Percentiles rank a stretch among this genome's conserved stretches.
These are phyloP conservation scores for Neonectria coccinea DNA, from an alignment of 2,329 filamentous ascomycete species.

Conservation along the genomic window DNA sequence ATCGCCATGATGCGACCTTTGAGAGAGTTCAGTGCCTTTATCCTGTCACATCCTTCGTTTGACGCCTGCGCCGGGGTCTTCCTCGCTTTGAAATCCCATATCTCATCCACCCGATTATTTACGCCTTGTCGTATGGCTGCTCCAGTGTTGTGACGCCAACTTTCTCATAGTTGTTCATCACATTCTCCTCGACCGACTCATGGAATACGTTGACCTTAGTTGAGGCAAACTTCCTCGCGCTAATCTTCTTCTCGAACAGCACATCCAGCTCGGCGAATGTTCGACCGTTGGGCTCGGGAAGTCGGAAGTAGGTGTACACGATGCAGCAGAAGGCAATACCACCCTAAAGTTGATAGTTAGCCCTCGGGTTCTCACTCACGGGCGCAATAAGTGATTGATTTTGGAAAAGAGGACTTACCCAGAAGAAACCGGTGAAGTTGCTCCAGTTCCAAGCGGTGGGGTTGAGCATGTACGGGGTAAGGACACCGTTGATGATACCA, in stretches of 20 bases:
- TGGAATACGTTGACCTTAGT: slow-evolving; percentile 69
- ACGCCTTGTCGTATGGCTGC: slow-evolving; percentile 32
- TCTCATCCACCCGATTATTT: slow-evolving; percentile 26
- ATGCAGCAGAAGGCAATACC: slow-evolving; percentile 84
- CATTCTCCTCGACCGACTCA: slow-evolving; percentile 60
- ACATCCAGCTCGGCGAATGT: slow-evolving; percentile 89
- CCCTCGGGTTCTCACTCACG: slow-evolving; percentile 7
- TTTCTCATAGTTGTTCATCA: slow-evolving; percentile 63
- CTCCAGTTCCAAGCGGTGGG: slow-evolving; percentile 88
- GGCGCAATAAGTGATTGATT: neutral
- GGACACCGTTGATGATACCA: slow-evolving; percentile 81
- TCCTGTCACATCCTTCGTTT: slow-evolving; percentile 20
- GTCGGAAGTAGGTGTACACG: slow-evolving; percentile 71
- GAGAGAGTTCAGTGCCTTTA: slow-evolving; percentile 17
- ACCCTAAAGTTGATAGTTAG: slow-evolving; percentile 56
- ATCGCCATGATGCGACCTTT: slow-evolving; percentile 39
- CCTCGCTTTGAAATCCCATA: slow-evolving; percentile 5
- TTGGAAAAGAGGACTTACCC: slow-evolving; percentile 60
- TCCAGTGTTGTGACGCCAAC: slow-evolving; percentile 39
- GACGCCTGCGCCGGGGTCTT: slow-evolving; percentile 16
- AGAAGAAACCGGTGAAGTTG: slow-evolving; percentile 90
- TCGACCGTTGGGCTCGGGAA: slow-evolving; percentile 81
- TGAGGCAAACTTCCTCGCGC: slow-evolving; percentile 77
- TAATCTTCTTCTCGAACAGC: slow-evolving; percentile 80
- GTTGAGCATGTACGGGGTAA: slow-evolving; percentile 95